Base-by-base conservation (phyloP, 2,329 filamentous ascomycete genomes). In the Pezicula radicicola region DNA sequence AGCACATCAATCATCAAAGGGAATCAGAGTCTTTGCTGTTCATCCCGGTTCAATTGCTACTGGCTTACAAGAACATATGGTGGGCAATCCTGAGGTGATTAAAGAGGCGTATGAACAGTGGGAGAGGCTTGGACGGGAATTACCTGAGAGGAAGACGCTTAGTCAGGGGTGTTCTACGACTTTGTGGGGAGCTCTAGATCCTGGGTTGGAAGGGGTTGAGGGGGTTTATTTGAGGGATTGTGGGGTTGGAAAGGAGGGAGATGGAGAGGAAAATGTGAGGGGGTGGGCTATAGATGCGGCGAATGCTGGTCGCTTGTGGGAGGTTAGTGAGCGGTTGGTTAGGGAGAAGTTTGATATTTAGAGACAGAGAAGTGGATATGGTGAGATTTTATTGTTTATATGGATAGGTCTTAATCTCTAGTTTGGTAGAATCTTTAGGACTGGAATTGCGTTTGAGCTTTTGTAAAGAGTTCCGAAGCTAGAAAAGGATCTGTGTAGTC, bases 241-340 rank as follows among this genome's bases (percentile, higher is more conserved):
- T 18, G 43, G 51, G n/a, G 15, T 53, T 13, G 41, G 30, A 8
- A 49, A 25, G 5, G 41, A 46, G 1, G 9, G 18, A 9, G 15
- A 41, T 8, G 25, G 6, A 25, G 25, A 25, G 25, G 25, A 25
- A 25, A 21, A 48, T 15, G 5, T 56, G 5, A 39, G 28, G 28
- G 39, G 25, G 7, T 53, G 51, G 54, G 55, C 53, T 1, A n/a
- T 52, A 16, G 42, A 56, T 41, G 44, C 42, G 33, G 40, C 35
- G 39, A 61, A 60, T 27, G 74, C 75, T 0, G 69, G 72, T 51
- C 72, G 60, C 59, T 60, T 77, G 36, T 78, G 75, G 76, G 65
- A 64, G 41, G 46, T 76, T 43, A 75, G 70, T 36, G 72, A 76
- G 63, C 62, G 72, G 56, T 56, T 77, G 47, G 72, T 76, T n/a